Conservation (phyloP, 371 early-diverging fungal genomes). For the Actinomortierella wolfii region DNA sequence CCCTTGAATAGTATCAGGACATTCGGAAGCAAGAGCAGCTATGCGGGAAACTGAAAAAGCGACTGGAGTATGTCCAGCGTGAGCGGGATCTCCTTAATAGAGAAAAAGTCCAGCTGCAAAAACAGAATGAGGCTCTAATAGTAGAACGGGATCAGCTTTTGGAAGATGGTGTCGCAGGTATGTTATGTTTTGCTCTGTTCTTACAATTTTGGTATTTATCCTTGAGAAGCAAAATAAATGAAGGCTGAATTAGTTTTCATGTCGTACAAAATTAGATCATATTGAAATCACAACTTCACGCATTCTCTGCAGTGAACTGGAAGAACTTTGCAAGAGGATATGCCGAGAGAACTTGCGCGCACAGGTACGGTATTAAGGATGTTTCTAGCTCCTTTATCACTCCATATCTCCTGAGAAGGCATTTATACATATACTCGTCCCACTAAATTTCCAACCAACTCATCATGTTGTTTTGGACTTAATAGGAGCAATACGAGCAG, state of each 20-base stretch:
- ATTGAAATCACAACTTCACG: conserved; percentile 6
- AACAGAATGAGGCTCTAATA: conserved; percentile 47
- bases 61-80: conserved; percentile 24
- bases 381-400: no score
- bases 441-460: no score
- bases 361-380: conserved; percentile 41
- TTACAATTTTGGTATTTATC: conserved; percentile 9
- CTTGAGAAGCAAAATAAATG: no score
- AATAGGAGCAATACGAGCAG: conserved; percentile 18
- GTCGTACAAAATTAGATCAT: conserved; percentile 6
- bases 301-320: conserved; percentile 18
- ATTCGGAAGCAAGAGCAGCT: conserved; percentile 34
- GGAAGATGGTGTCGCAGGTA: conserved; percentile 24
- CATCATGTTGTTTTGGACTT: no score
- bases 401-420: no score
- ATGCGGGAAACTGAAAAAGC: conserved; percentile 19
- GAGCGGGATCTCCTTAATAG: conserved; percentile 46
- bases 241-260: background rate
- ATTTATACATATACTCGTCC: no score
- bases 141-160: conserved; percentile 14
- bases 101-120: conserved; percentile 48
- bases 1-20: conserved; percentile 46
- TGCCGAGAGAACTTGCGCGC: conserved; percentile 11
- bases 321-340: conserved; percentile 22
- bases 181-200: background rate